A percentile compares a stretch with the other conserved stretches of the same genome.
phyloP scores from a whole-genome alignment of 768 basidiomycete species.

The Zangia roseola region DNA sequence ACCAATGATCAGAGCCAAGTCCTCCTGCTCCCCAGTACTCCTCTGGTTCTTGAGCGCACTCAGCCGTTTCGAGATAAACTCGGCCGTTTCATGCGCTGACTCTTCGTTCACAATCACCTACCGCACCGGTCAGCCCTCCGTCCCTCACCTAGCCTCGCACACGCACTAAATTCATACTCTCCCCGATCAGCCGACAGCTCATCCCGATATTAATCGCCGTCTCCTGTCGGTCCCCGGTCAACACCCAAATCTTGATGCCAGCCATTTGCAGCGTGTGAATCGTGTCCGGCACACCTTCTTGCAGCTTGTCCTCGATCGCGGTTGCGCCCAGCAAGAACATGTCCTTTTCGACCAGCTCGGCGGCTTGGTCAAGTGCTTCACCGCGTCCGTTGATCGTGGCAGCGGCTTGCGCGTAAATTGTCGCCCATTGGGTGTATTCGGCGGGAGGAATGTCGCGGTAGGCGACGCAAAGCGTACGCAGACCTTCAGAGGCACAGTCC shows the following conservation, averaged over 20 bases:
- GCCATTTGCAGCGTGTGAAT: conserved; percentile 98
- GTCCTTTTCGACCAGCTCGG: conserved; percentile 95
- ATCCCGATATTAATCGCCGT: conserved; percentile 99
- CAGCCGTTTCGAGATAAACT: conserved; percentile 85
- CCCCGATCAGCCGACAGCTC: conserved; percentile 94
- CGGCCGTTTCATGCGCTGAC: conserved; percentile 73
- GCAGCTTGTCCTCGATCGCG: conserved; percentile 97
- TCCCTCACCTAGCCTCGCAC: not conserved
- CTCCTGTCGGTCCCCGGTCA: conserved; percentile 97
- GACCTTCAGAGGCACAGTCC: conserved; percentile 97
- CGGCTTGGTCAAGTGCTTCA: conserved; percentile 91
- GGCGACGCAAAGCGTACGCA: conserved; percentile 95
- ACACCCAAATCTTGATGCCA: conserved; percentile 99
- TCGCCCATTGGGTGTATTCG: conserved; percentile 88
- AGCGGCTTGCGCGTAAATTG: conserved; percentile 89
- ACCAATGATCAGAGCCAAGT: conserved; percentile 95
- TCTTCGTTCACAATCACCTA: conserved; percentile 96
- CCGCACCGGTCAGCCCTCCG: not conserved
- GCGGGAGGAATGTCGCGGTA: conserved; percentile 89
- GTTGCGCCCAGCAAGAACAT: conserved; percentile 93
- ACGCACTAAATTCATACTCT: conserved; percentile 93
- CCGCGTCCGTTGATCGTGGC: conserved; percentile 94
- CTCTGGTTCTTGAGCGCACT: conserved; percentile 92
- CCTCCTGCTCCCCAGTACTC: conserved; percentile 88
- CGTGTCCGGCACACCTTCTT: conserved; percentile 97